Base-by-base conservation (phyloP, 768 basidiomycete species). In the Mycena leptocephala region DNA sequence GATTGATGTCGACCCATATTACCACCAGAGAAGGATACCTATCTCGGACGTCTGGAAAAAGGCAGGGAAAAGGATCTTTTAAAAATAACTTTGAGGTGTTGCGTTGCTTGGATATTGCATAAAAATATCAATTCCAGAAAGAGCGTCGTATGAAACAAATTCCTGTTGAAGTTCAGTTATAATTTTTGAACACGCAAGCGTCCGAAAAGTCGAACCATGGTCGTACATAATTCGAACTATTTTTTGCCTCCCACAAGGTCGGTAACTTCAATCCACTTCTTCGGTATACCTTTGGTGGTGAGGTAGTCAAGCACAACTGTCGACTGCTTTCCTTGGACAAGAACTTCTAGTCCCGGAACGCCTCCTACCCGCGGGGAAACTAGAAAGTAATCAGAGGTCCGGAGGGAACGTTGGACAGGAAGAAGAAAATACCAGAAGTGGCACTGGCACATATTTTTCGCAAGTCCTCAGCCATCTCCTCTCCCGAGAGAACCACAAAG, bases 271-370 rank as follows among this genome's bases (percentile, higher is more conserved):
- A 97, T 94, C 95, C 95, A 97, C 80, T 89, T 89, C 86, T 94
- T 95, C 32, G 96, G 95, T 37, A 97, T 90, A 0, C 97, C 96
- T 77, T 90, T 92, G 28, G 86, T 88, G 3, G 90, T 82, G 48
- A 98, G 82, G 74, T 96, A 90, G 6, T 95, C 94, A 13, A 89
- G 86, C 14, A 96, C 93, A 3, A 87, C 85, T 77, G 90, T 89
- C 24, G 88, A 87, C 79, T 98, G 96, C 76, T 95, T 95, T 2
- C 97, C 97, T 80, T 98, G 97, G 0, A 98, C 93, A 76, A 95
- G 86, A 11, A 98, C 92, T 79, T 97, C 95, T 66, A 90, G 78
- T 2, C 90, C 90, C 2, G 90, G 85, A 9, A 85, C 84, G 81
- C 92, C 93, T 0, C 94, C 93, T 7, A 86, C 87, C n/a, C 90